Conservation (phyloP, 2,329 filamentous ascomycete genomes). For the Biscogniauxia marginata region DNA sequence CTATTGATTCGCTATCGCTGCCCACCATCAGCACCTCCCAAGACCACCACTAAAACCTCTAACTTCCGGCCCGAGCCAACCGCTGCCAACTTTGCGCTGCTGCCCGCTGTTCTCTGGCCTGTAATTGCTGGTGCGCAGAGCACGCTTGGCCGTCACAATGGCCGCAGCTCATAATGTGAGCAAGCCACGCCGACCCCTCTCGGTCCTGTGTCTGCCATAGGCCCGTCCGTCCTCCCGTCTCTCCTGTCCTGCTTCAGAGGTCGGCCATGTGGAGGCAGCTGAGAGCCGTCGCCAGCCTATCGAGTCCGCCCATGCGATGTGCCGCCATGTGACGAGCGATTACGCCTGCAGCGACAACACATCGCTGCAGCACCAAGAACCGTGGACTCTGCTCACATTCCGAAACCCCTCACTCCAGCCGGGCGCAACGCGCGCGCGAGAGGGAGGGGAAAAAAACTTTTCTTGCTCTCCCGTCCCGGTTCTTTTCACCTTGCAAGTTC, state of each 20-base stretch:
- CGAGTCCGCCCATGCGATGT: slow-evolving; percentile 30
- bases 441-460: neutral
- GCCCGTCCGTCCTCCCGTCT: slow-evolving; percentile 35
- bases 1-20: slow-evolving; percentile 13
- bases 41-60: neutral
- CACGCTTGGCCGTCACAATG: slow-evolving; percentile 42
- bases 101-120: neutral
- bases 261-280: slow-evolving; percentile 35
- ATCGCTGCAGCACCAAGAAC: slow-evolving; percentile 36
- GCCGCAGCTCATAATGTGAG: slow-evolving; percentile 34
- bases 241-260: slow-evolving; percentile 39
- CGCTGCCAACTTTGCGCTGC: slow-evolving; percentile 15
- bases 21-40: neutral
- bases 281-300: slow-evolving; percentile 43
- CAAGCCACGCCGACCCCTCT: slow-evolving; percentile 43
- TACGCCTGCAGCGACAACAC: slow-evolving; percentile 44
- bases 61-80: neutral
- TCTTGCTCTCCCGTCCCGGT: neutral
- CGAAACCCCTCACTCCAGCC: neutral
- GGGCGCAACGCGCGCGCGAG: neutral
- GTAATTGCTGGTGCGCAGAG: slow-evolving; percentile 6
- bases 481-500: neutral
- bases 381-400: neutral
- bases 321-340: slow-evolving; percentile 40
- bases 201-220: slow-evolving; percentile 40